Evolutionary conservation across 805 yeast genomes (phyloP).

Genomic region (Nakazawaea ambrosiae): DNA sequence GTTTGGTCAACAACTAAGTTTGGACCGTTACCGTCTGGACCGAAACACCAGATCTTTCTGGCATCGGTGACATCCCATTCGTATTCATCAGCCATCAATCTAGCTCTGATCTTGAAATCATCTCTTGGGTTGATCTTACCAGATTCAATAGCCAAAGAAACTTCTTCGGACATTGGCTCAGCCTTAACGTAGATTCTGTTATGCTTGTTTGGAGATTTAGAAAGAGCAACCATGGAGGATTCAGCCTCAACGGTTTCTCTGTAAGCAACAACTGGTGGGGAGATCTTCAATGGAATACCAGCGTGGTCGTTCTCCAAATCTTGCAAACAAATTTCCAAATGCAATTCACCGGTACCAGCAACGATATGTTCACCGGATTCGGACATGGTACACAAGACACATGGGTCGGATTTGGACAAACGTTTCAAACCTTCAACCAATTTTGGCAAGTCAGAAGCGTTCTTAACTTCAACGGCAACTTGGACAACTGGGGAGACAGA

Average conservation of each 20-base stretch:
- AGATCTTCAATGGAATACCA: constrained; percentile 96
- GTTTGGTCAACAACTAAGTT: constrained; percentile 99
- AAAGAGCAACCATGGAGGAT: constrained; percentile 92
- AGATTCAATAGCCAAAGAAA: constrained; percentile 80
- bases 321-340: constrained; percentile 92
- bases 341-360: constrained; percentile 99
- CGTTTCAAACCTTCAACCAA: constrained; percentile 99
- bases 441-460: constrained; percentile 98
- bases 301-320: constrained; percentile 99
- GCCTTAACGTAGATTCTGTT: constrained; percentile 99
- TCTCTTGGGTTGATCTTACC: constrained; percentile 94
- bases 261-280: constrained; percentile 98
- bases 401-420: constrained; percentile 98
- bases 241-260: constrained; percentile 95
- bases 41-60: constrained; percentile 99
- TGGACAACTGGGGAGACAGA: constrained; percentile 99
- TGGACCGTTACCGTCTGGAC: constrained; percentile 99
- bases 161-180: constrained; percentile 93
- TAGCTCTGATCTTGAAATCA: constrained; percentile 98
- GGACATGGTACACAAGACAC: constrained; percentile 82
- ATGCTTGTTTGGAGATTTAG: constrained; percentile 99
- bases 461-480: constrained; percentile 99
- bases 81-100: constrained; percentile 97
- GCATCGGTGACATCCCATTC: constrained; percentile 99
- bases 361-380: constrained; percentile 99